Base-by-base conservation (phyloP, 1,284 basidiomycete genomes). In the Mycosarcoma maydis region DNA sequence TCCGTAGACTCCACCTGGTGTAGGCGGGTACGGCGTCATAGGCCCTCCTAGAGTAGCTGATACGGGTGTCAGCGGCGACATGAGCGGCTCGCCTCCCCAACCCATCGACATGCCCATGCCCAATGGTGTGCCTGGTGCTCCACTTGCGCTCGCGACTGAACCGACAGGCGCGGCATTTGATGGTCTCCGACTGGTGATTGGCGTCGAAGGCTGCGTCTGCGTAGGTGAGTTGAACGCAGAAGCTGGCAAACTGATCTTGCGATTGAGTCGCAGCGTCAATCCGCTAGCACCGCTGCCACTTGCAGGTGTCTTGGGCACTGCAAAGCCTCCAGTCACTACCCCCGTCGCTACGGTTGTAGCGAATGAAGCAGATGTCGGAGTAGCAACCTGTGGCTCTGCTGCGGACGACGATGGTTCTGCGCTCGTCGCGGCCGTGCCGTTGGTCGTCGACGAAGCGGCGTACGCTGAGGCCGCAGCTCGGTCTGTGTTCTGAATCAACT, bases 401-500 rank as follows among this genome's bases (percentile, higher is more conserved):
- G 30, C 11, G 19, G 27, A 19, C 5, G 38, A 19, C 4, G 27
- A 19, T 14, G 22, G 30, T 6, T 40, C 45, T 24, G 23, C 32
- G 14, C 23, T 39, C 16, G 38, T 32, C 16, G 13, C 29, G 7
- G 14, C 30, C 22, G 20, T 24, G 9, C 46, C 47, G n/a, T n/a
- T 40, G 27, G 27, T 39, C 17, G 47, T 42, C 6, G 56, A 45
- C 5, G 64, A 48, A 10, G 56, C 45, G n/a, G 51, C 56, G 29
- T 60, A 58, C 7, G 64, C 64, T 4, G 40, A 42, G 6, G 68
- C 69, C 2, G 74, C 72, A 0, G 72, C 74, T 9, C 59, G 48
- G 40, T 76, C 74, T 4, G 74, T 76, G 33, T 67, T 59, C 24
- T 69, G 67, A 29, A 76, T 76, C 27, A 76, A 58, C 48, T 44